Percentiles rank a stretch among this genome's conserved stretches.
These are phyloP conservation scores for Neofusicoccum umdonicola DNA, from an alignment of 2,329 filamentous ascomycete genomes.

Conservation along the genomic window DNA sequence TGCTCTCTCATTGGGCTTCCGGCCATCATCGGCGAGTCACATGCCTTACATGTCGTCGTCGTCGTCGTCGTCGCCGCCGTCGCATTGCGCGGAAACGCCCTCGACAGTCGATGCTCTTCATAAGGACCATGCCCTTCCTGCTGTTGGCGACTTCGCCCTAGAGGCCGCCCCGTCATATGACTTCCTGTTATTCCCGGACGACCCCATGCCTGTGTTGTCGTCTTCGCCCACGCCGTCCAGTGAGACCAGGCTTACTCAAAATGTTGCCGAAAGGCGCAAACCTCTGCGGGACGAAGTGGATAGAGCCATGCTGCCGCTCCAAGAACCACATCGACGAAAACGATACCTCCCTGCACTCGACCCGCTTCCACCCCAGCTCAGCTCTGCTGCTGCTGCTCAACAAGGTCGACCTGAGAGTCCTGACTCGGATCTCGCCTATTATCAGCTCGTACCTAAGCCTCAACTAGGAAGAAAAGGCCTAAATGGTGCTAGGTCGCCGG, in stretches of 20 bases:
- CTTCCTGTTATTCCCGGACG: conserved; percentile 7
- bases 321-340: background rate
- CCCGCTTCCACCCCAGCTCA: background rate
- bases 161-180: background rate
- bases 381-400: background rate
- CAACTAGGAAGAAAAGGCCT: background rate
- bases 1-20: background rate
- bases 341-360: background rate
- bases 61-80: background rate
- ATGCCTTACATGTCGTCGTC: background rate
- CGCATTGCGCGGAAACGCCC: background rate
- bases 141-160: background rate
- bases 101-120: background rate
- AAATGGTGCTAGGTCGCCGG: background rate
- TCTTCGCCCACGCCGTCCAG: background rate
- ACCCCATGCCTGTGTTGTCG: background rate
- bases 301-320: background rate
- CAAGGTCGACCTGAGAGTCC: background rate
- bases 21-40: background rate
- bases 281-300: background rate
- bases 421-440: too few relatives aligned
- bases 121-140: background rate
- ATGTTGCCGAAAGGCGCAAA: background rate
- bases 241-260: background rate
- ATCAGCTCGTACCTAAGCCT: background rate